Conservation (phyloP, 371 early-diverging fungal species). For the Mucor irregularis region DNA sequence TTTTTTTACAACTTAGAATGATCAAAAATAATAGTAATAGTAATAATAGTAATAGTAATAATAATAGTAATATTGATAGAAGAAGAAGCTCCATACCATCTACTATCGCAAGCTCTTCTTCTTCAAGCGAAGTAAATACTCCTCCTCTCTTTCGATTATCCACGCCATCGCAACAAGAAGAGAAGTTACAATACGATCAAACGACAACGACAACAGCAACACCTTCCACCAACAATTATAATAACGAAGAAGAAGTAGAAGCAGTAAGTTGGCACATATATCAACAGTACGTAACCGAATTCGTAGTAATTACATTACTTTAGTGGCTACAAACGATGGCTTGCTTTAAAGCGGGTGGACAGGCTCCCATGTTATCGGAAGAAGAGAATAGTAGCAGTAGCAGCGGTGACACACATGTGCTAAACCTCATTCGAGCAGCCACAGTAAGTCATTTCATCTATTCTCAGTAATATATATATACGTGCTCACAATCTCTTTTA, state of each 20-base stretch:
- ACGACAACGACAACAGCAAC: background rate
- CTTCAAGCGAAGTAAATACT: constrained; percentile 15
- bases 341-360: background rate
- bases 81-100: constrained; percentile 3
- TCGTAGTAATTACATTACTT: background rate
- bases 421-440: background rate
- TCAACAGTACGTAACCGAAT: too few relatives aligned
- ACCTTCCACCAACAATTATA: background rate
- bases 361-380: too few relatives aligned
- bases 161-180: background rate
- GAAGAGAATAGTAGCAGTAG: too few relatives aligned
- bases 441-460: background rate
- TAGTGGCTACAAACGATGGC: constrained; percentile 14
- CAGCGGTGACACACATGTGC: background rate
- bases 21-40: background rate
- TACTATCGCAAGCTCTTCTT: constrained; percentile 2
- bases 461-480: background rate
- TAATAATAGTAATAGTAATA: background rate
- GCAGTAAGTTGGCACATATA: constrained; percentile 9
- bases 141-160: background rate
- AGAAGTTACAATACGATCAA: too few relatives aligned
- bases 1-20: too few relatives aligned
- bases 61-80: background rate
- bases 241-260: constrained; percentile 8
- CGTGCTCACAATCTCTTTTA: background rate